Base-by-base conservation (phyloP, 148 eudicot species). In the Nepenthes gracilis region DNA sequence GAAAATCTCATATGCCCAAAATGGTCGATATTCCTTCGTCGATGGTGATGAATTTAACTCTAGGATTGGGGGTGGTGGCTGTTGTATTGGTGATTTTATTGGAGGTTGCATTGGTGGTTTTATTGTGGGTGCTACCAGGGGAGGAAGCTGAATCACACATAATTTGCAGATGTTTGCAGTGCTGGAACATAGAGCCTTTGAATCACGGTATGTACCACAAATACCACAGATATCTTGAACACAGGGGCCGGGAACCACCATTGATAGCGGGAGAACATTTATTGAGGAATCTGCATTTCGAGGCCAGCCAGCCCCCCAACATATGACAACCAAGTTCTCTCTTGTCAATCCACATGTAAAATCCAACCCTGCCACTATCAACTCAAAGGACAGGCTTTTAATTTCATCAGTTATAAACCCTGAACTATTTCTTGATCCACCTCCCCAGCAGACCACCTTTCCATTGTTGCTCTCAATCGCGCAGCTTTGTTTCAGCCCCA, bases 221-320 rank as follows among this genome's bases (percentile, higher is more conserved):
- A 45, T 55, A 59, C 45, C 59, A 53, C 85, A 83, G 1, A 59
- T 54, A 37, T 71, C 67, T 62, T 56, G 36, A 11, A 83, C 75
- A 71, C 85, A 83, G 0, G 78, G 76, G 8, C 83, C 83, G 1
- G 88, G 88, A 61, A 81, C 67, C 54, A 80, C 64, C 66, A 6
- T 58, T 32, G 71, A 70, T 65, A 80, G 59, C 0, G 85, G 71
- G 35, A 78, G 60, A 7, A 40, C 55, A 45, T 12, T 53, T 47
- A 50, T 62, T n/a, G 60, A 47, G 35, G 66, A 67, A 33, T 40
- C 65, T 12, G 37, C 5, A 45, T 58, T 65, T 40, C 9, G 51
- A 36, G 77, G 66, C 87, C 84, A 77, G n/a, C 87, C 84, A 1
- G 55, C 35, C 10, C 90, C 90, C 86, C 90, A 84, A 10, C 86